These are phyloP conservation scores for Colletotrichum salicis DNA, from an alignment of 2,329 filamentous ascomycete genomes.

Conservation along the genomic window DNA sequence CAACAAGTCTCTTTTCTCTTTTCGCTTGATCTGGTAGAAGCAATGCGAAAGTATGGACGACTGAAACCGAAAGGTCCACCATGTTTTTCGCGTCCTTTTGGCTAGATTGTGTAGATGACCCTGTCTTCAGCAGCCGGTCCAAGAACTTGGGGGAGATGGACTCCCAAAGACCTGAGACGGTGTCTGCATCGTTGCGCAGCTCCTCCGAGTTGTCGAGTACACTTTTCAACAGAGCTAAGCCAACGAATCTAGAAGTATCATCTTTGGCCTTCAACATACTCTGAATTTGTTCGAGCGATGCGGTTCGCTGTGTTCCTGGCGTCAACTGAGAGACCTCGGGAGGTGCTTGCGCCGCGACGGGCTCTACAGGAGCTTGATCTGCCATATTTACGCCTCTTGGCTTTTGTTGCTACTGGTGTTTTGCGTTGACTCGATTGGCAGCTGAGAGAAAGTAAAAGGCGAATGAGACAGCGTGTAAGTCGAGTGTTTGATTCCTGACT, in stretches of 20 bases:
- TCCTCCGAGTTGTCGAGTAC: conserved; percentile 69
- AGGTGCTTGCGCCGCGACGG: neutral
- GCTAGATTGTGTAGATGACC: conserved; percentile 48
- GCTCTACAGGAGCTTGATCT: neutral
- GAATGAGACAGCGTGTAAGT: neutral
- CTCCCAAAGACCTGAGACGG: conserved; percentile 65
- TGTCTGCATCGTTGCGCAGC: conserved; percentile 59
- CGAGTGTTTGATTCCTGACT: neutral
- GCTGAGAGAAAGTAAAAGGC: neutral
- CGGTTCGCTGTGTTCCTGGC: conserved; percentile 20
- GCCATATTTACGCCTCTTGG: neutral
- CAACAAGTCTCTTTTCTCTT: conserved; percentile 58
- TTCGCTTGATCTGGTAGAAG: conserved; percentile 63
- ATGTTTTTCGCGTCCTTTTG: conserved; percentile 65
- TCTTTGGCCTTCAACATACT: conserved; percentile 67
- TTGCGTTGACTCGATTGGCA: neutral
- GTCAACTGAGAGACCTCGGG: conserved; percentile 7
- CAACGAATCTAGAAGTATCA: conserved; percentile 76
- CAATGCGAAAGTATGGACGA: conserved; percentile 70
- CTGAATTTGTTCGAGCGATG: conserved; percentile 61
- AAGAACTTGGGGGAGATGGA: conserved; percentile 71
- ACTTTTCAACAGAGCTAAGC: conserved; percentile 73
- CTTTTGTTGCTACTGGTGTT: neutral
- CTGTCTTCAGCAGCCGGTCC: conserved; percentile 69
- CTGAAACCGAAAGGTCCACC: conserved; percentile 70